A percentile compares a stretch with the other conserved stretches of the same genome.
Conservation (phyloP, 2,329 filamentous ascomycete genomes). For the Myrmaecium sp. region DNA sequence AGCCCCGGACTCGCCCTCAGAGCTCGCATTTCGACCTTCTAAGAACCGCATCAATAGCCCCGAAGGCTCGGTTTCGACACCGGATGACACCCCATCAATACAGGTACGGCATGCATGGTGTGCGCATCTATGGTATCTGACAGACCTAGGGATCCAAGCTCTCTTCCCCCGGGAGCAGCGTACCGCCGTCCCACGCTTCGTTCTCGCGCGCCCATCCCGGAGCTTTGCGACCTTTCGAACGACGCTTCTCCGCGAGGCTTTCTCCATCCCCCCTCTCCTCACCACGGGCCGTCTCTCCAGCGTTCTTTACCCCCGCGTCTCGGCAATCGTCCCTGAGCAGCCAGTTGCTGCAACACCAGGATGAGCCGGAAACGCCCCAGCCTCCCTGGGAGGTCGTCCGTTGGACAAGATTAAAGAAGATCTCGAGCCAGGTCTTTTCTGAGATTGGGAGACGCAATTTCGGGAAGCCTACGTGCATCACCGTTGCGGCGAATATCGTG, state of each 20-base stretch:
- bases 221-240: conserved; percentile 83
- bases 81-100: conserved; percentile 71
- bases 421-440: conserved; percentile 79
- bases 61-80: conserved; percentile 53
- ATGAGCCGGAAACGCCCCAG: conserved; percentile 46
- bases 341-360: conserved; percentile 44
- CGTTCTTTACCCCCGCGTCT: conserved; percentile 59
- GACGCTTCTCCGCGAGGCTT: conserved; percentile 80
- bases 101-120: conserved; percentile 49
- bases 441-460: conserved; percentile 86
- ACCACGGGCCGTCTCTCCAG: conserved; percentile 59
- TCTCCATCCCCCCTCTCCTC: conserved; percentile 43
- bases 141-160: conserved; percentile 30
- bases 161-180: conserved; percentile 55
- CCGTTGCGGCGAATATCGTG: conserved; percentile 74
- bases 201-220: conserved; percentile 55
- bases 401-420: conserved; percentile 85
- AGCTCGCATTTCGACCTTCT: conserved; percentile 12
- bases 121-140: not conserved
- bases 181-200: conserved; percentile 52
- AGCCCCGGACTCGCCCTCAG: conserved; percentile 10
- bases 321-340: conserved; percentile 66
- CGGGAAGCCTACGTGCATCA: conserved; percentile 76
- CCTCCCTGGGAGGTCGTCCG: conserved; percentile 93
- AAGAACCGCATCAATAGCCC: conserved; percentile 38